A percentile compares a stretch with the other conserved stretches of the same genome.
Conservation (phyloP, 2,329 filamentous ascomycete species). For the Onygenales sp. region DNA sequence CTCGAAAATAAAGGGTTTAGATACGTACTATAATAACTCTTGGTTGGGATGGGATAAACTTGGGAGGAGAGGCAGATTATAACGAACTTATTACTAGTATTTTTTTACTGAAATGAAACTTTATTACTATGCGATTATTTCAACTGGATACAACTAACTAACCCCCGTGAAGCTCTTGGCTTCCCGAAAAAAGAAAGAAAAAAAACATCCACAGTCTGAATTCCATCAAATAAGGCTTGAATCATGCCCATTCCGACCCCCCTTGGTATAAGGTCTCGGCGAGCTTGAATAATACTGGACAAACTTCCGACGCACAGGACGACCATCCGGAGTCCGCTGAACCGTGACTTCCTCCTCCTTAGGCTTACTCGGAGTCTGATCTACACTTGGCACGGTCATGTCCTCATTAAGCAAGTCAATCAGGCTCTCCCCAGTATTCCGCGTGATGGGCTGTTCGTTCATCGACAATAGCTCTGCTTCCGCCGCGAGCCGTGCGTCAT, state of each 20-base stretch:
- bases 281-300: not conserved
- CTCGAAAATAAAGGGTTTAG: conserved; percentile 1
- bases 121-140: too few species aligned
- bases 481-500: conserved; percentile 16
- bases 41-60: too few species aligned
- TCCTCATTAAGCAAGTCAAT: not conserved
- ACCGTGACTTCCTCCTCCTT: not conserved
- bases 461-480: conserved; percentile 7
- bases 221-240: not conserved
- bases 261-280: not conserved
- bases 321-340: not conserved
- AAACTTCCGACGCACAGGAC: not conserved
- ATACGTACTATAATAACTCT: not conserved
- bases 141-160: too few species aligned
- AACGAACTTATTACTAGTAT: too few species aligned
- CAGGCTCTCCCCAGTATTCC: conserved; percentile 11
- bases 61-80: too few species aligned
- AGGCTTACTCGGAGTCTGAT: not conserved
- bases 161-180: too few species aligned
- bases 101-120: too few species aligned
- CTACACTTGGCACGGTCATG: not conserved
- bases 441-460: conserved; percentile 9
- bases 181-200: not conserved
- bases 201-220: not conserved
- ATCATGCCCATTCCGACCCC: not conserved